Evolutionary conservation across 345 rosid genomes (phyloP).

Genomic region (Hibiscus mutabilis): DNA sequence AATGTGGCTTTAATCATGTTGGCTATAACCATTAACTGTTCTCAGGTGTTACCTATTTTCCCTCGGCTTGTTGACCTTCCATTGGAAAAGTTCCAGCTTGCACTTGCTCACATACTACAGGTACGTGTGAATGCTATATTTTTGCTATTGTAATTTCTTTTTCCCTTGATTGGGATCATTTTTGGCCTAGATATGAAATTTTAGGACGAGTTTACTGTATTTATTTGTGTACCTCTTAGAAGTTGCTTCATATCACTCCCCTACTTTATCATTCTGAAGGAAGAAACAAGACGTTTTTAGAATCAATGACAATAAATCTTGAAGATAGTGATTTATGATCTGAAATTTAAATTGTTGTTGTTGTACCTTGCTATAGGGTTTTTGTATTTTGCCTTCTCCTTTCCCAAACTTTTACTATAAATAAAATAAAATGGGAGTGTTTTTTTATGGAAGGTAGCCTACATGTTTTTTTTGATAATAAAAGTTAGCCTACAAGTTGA

Average conservation of each 20-base stretch:
- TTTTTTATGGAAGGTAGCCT: too few species aligned
- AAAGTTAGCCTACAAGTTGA: not conserved
- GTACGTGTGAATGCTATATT: conserved; percentile 33
- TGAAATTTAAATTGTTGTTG: not conserved
- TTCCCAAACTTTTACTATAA: not conserved
- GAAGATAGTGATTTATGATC: not conserved
- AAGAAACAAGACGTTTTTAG: not conserved
- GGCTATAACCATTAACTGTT: not conserved
- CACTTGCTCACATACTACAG: conserved; percentile 94
- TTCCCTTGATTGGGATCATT: not conserved
- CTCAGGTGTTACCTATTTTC: conserved; percentile 41
- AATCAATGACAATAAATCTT: not conserved
- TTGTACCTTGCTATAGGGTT: not conserved
- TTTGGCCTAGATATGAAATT: not conserved
- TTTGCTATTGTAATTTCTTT: not conserved
- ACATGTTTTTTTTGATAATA: too few species aligned
- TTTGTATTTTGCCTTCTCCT: too few species aligned
- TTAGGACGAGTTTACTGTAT: not conserved
- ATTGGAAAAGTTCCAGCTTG: conserved; percentile 85
- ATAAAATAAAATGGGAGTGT: not conserved
- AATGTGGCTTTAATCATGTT: not conserved
- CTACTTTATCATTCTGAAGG: not conserved
- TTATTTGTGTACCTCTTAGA: not conserved
- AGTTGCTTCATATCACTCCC: not conserved
- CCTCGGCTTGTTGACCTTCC: conserved; percentile 89